Evolutionary conservation across 192 early-diverging fungal genomes (phyloP), one percentile per base, ranked within the genome.

Genomic region (Podila horticola): DNA sequence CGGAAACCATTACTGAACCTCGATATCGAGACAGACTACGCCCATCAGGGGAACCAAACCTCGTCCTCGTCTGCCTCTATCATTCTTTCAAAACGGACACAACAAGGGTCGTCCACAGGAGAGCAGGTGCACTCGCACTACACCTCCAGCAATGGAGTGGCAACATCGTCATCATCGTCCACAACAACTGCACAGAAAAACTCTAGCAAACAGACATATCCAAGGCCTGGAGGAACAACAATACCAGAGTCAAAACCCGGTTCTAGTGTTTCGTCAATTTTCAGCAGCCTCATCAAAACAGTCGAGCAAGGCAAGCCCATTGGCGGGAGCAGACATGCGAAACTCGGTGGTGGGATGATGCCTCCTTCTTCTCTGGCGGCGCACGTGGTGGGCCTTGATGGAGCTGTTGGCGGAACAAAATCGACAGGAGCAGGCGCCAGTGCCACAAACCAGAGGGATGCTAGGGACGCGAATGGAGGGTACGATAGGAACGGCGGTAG

Each of bases 221-320:
- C 17, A 31, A 26, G 15, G 17, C 8, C 34, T 13, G 30, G n/a
- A 6, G 30, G n/a, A 60, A 6, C 38, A 60, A 12, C 50, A 33
- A 34, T 48, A 33, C 38, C 49, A 13, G 4, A 59, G 11, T 15
- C 62, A 1, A 63, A 15, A 45, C 4, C 62, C 30, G 33, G 20
- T 10, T n/a, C 20, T 6, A 55, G 52, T 55, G 52, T 55, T 19
- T 55, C 52, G 1, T 55, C 52, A 20, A 72, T 81, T 33, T 81
- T 81, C 36, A 81, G 77, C 48, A 69, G 50, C 5, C 67, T 81
- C 17, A 81, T 81, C 48, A 81, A 73, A 31, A 68, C 59, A 20
- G 71, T 81, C 34, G 77, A 66, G 12, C 64, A 66, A 11, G 77
- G 77, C 59, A 81, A 81, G 36, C 77, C 70, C 15, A 81, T 81